These are phyloP conservation scores for Arxiozyma heterogenica DNA, from an alignment of 1,139 yeast genomes.

Conservation along the genomic window DNA sequence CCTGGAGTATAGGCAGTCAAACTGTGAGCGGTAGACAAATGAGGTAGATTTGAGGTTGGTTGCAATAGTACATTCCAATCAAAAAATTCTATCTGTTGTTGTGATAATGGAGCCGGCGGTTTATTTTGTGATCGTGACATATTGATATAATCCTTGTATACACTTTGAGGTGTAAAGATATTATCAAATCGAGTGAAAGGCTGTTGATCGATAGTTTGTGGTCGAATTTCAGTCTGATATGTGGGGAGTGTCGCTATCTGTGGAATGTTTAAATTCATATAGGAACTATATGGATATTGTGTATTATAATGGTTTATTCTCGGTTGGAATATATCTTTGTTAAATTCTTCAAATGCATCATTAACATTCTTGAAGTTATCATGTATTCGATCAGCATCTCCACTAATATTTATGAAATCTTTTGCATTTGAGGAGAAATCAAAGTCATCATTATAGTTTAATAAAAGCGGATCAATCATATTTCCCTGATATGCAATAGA, in stretches of 20 bases:
- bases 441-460: not conserved
- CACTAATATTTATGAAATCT: not conserved
- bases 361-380: not conserved
- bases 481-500: not conserved
- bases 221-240: conserved; percentile 6
- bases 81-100: conserved; percentile 11
- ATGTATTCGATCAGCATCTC: not conserved
- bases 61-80: conserved; percentile 17
- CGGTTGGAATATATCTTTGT: not conserved
- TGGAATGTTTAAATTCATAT: not conserved
- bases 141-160: conserved; percentile 9
- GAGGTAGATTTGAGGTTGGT: conserved; percentile 9
- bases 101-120: not conserved
- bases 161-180: conserved; percentile 8
- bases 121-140: conserved; percentile 2
- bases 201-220: conserved; percentile 9
- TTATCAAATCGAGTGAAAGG: conserved; percentile 9
- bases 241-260: not conserved
- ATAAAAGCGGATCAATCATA: not conserved
- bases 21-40: conserved; percentile 11
- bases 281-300: conserved; percentile 1
- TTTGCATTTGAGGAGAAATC: not conserved
- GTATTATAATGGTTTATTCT: not conserved
- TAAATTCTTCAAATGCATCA: not conserved
- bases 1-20: conserved; percentile 19